Conservation (phyloP, 371 early-diverging fungal genomes). For the Mucor irregularis region DNA sequence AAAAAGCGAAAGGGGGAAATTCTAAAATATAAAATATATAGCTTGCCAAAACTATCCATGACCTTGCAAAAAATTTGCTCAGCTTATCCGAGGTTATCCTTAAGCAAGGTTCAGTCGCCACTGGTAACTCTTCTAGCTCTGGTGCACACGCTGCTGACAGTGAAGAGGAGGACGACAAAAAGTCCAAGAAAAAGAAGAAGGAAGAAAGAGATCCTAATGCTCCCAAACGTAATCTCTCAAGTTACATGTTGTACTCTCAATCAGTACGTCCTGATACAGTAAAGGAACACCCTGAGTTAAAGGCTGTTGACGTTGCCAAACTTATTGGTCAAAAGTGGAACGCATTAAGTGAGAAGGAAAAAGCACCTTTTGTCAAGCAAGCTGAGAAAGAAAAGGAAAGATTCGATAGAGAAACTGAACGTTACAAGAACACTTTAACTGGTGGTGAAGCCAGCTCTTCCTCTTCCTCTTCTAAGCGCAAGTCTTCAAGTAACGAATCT, state of each 20-base stretch:
- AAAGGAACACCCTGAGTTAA: constrained; percentile 64
- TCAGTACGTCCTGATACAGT: constrained; percentile 67
- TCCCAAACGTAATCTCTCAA: constrained; percentile 80
- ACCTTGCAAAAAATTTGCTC: no score
- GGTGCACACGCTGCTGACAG: no score
- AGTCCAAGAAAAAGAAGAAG: constrained; percentile 18
- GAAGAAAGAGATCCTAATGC: constrained; percentile 65
- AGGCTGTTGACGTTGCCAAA: constrained; percentile 60
- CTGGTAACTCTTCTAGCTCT: no score
- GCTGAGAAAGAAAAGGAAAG: constrained; percentile 22
- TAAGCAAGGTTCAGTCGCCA: no score
- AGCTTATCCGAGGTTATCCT: no score
- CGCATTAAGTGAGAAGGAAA: constrained; percentile 59
- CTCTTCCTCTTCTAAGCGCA: constrained; percentile 1
- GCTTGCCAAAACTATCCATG: no score
- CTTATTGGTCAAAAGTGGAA: constrained; percentile 82
- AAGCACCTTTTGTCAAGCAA: constrained; percentile 28
- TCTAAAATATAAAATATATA: no score
- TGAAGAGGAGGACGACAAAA: background rate
- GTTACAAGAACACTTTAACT: constrained; percentile 10
- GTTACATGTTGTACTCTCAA: constrained; percentile 79
- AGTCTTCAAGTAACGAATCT: background rate
- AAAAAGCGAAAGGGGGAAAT: no score
- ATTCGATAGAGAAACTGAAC: constrained; percentile 15
- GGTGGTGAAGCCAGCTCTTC: background rate